phyloP scores from a whole-genome alignment of 2,329 filamentous ascomycete genomes.

The Colletotrichum australisinense region DNA sequence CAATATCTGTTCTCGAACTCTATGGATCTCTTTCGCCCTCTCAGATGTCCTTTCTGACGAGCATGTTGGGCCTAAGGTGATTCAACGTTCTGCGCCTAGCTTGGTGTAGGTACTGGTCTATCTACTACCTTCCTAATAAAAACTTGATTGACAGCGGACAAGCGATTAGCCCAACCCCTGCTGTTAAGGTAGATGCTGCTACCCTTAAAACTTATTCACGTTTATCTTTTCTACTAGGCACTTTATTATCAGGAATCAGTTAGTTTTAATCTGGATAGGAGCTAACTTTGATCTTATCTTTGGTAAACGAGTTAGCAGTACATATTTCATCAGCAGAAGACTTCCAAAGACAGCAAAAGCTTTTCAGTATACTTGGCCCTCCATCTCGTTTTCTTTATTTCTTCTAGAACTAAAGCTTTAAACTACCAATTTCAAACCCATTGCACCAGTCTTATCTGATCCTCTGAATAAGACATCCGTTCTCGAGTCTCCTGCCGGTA shows the following conservation, averaged over 20 bases:
- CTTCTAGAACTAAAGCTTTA: not conserved
- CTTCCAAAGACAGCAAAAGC: not conserved
- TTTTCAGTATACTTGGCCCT: not conserved
- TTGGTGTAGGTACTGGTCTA: not conserved
- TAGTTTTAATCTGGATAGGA: not conserved
- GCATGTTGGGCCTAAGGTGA: slow-evolving; percentile 2
- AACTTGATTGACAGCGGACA: not conserved
- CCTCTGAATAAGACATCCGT: not conserved
- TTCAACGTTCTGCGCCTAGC: not conserved
- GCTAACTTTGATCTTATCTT: no score
- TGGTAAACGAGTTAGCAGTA: not conserved
- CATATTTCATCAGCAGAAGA: not conserved
- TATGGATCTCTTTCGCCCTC: not conserved
- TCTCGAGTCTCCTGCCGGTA: not conserved
- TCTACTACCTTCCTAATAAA: not conserved
- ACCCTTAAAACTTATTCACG: not conserved
- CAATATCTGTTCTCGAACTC: slow-evolving; percentile 9
- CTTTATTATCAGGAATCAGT: not conserved
- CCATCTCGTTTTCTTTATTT: not conserved
- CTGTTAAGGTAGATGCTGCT: not conserved
- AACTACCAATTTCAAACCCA: not conserved
- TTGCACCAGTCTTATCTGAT: not conserved
- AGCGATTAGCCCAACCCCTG: not conserved
- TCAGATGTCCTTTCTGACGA: slow-evolving; percentile 2
- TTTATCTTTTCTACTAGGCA: not conserved